Conservation (phyloP, 2,329 filamentous ascomycete species). For the Colletotrichum theobromicola region DNA sequence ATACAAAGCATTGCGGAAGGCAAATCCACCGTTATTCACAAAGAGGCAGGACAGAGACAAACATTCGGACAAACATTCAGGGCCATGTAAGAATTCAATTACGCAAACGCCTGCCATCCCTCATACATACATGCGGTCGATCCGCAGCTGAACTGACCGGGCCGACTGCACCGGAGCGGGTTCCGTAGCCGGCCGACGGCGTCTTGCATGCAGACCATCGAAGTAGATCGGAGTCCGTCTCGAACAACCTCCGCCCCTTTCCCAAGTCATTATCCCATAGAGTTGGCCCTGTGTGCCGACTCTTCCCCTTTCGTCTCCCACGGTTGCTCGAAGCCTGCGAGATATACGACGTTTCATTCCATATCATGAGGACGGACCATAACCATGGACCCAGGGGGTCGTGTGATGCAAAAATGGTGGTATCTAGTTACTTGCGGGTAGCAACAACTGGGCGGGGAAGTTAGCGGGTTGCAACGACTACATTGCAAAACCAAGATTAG, state of each 20-base stretch:
- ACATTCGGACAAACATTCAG: not conserved
- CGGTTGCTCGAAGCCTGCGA: conserved; percentile 22
- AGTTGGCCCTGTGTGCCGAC: not conserved
- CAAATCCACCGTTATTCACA: not conserved
- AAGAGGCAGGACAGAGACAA: not conserved
- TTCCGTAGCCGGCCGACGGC: not conserved
- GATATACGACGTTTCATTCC: conserved; percentile 20
- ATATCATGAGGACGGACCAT: conserved; percentile 19
- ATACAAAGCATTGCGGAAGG: not conserved
- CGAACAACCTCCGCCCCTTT: conserved; percentile 38
- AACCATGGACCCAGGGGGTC: conserved; percentile 26
- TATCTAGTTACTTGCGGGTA: conserved; percentile 41
- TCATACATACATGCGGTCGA: conserved; percentile 25
- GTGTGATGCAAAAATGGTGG: conserved; percentile 24
- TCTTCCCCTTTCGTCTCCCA: conserved; percentile 5
- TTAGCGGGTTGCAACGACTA: conserved; percentile 43
- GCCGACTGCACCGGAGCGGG: not conserved
- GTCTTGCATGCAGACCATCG: conserved; percentile 12
- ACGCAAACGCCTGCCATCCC: conserved; percentile 24
- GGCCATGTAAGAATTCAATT: conserved; percentile 22
- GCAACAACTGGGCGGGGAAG: conserved; percentile 42
- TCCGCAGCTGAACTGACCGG: conserved; percentile 24
- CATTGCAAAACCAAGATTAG: not conserved
- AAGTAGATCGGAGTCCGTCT: conserved; percentile 11
- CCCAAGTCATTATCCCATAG: conserved; percentile 22